phyloP scores from a whole-genome alignment of 495 filamentous ascomycete species.

The Penicillium samsonianum region DNA sequence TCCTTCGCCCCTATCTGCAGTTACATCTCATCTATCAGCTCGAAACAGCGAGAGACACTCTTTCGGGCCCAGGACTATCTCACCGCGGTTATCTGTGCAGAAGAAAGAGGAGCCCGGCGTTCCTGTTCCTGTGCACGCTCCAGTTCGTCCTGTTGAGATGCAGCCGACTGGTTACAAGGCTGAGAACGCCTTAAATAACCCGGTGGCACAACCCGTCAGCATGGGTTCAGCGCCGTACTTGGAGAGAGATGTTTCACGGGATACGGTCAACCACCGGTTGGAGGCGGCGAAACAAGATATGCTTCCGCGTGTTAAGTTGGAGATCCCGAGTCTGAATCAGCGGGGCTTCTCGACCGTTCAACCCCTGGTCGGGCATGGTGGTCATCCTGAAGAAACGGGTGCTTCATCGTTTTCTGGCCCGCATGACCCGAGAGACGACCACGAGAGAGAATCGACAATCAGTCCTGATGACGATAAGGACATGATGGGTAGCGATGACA shows the following conservation, averaged over 20 bases:
- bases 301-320: slow-evolving; percentile 25
- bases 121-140: slow-evolving; percentile 9
- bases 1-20: slow-evolving; percentile 39
- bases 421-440: slow-evolving; percentile 25
- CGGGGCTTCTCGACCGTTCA: slow-evolving; percentile 21
- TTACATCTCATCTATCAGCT: slow-evolving; percentile 37
- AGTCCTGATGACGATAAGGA: slow-evolving; percentile 40
- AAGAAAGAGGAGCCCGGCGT: slow-evolving; percentile 27
- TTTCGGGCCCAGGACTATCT: slow-evolving; percentile 24
- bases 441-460: slow-evolving; percentile 29
- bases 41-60: slow-evolving; percentile 37
- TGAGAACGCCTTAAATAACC: slow-evolving; percentile 38
- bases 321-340: slow-evolving; percentile 24
- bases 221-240: slow-evolving; percentile 20
- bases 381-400: slow-evolving; percentile 22
- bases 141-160: slow-evolving; percentile 30
- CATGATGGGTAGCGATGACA: slow-evolving; percentile 28
- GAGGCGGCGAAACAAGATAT: slow-evolving; percentile 19
- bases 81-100: slow-evolving; percentile 25
- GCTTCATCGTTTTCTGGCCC: slow-evolving; percentile 16
- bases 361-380: slow-evolving; percentile 19
- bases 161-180: slow-evolving; percentile 36
- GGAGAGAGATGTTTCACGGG: slow-evolving; percentile 25
- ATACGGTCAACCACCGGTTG: slow-evolving; percentile 8
- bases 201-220: slow-evolving; percentile 17